Conservation (phyloP, 2,329 filamentous ascomycete genomes). For the Neonectria hederae region DNA sequence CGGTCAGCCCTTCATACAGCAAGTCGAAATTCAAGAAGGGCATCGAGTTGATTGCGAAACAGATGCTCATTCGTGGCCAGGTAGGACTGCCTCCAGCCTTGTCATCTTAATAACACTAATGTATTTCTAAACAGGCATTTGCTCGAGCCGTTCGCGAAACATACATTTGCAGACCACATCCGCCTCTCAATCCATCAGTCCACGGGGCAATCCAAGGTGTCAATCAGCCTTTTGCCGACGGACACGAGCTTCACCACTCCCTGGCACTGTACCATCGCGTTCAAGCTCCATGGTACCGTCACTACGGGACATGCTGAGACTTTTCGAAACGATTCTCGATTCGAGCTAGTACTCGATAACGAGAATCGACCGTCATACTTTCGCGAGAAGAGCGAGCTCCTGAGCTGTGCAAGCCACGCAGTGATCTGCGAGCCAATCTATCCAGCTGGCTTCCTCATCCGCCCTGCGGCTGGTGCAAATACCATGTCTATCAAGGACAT, state of each 20-base stretch:
- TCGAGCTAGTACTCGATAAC: conserved; percentile 59
- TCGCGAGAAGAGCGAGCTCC: conserved; percentile 57
- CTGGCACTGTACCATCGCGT: conserved; percentile 61
- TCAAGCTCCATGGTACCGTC: conserved; percentile 53
- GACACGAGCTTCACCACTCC: conserved; percentile 59
- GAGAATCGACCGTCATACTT: conserved; percentile 57
- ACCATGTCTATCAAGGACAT: conserved; percentile 52
- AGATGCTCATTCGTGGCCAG: conserved; percentile 63
- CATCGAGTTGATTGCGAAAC: conserved; percentile 61
- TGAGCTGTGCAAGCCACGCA: conserved; percentile 52
- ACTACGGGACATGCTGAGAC: conserved; percentile 48
- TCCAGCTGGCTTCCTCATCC: conserved; percentile 54
- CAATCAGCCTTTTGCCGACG: conserved; percentile 58
- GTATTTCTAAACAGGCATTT: conserved; percentile 54
- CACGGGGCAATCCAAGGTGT: conserved; percentile 57
- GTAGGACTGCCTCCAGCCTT: conserved; percentile 45
- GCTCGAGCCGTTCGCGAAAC: conserved; percentile 58
- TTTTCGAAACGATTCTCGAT: conserved; percentile 50
- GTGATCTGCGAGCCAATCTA: conserved; percentile 58
- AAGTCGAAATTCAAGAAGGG: conserved; percentile 59
- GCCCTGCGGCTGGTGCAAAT: conserved; percentile 45
- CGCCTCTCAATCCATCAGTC: conserved; percentile 65
- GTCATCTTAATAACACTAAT: not conserved
- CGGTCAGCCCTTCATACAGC: conserved; percentile 48
- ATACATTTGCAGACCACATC: conserved; percentile 56